A percentile compares a stretch with the other conserved stretches of the same genome.
phyloP scores from a whole-genome alignment of 441 rosid species.

The Erodium trifolium region DNA sequence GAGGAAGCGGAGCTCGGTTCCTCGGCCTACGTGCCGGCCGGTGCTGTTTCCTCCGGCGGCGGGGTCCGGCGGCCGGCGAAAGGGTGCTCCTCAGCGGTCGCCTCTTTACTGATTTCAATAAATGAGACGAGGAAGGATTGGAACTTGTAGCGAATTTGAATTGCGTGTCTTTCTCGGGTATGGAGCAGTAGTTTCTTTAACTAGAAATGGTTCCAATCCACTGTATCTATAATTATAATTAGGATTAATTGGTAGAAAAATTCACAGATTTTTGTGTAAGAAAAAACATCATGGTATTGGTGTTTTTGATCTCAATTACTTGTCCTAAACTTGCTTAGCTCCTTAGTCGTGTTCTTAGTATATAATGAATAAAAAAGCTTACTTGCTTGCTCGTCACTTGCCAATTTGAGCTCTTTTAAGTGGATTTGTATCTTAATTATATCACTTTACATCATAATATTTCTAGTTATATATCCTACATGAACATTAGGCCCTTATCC shows the following conservation, averaged over 20 bases:
- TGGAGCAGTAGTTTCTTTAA: not conserved
- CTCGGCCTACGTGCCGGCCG: not conserved
- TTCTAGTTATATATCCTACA: no score
- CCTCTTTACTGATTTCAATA: slow-evolving; percentile 21
- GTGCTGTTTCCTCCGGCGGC: not conserved
- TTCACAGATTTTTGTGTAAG: not conserved
- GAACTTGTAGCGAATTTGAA: not conserved
- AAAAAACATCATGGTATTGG: not conserved
- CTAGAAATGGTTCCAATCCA: not conserved
- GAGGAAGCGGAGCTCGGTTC: slow-evolving; percentile 13
- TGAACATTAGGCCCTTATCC: no score
- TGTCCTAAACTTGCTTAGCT: no score
- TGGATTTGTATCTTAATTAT: no score
- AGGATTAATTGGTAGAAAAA: not conserved
- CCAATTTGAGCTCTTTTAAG: no score
- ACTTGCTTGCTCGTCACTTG: no score
- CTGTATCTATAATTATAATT: no score
- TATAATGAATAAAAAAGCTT: no score
- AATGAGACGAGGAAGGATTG: not conserved
- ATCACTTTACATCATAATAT: no score
- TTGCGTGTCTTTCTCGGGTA: not conserved
- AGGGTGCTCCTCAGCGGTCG: slow-evolving; percentile 26
- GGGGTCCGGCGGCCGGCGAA: slow-evolving; percentile 17
- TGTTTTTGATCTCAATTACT: not conserved
- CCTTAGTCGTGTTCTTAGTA: no score